Conservation (phyloP, 148 eudicot species). For the Rhododendron henanense region DNA sequence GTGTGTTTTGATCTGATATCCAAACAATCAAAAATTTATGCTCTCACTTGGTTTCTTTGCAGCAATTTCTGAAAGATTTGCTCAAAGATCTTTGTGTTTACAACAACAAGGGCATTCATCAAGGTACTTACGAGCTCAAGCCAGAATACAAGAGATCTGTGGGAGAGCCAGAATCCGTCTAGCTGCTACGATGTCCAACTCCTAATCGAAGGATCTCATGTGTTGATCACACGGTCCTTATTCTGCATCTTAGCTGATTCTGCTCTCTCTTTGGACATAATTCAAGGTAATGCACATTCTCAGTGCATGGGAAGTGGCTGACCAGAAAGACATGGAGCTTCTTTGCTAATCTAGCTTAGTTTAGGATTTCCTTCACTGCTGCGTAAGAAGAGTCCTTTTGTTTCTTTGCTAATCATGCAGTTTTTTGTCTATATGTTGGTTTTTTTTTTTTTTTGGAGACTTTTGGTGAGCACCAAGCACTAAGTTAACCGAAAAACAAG, state of each 20-base stretch:
- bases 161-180: constrained; percentile 19
- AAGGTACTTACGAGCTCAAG: constrained; percentile 63
- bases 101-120: constrained; percentile 64
- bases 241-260: neutral
- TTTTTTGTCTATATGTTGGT: neutral
- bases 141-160: constrained; percentile 58
- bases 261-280: neutral
- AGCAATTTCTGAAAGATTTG: constrained; percentile 73
- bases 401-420: neutral
- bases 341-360: neutral
- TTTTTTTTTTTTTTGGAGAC: neutral
- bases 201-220: neutral
- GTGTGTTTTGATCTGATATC: neutral
- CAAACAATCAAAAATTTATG: neutral
- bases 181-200: constrained; percentile 8
- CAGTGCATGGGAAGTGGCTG: neutral
- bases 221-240: neutral
- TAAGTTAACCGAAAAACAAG: neutral
- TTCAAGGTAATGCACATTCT: neutral
- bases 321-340: neutral
- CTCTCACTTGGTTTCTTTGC: constrained; percentile 15
- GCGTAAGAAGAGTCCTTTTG: neutral
- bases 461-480: neutral
- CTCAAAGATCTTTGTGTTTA: constrained; percentile 62
- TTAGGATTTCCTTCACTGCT: neutral